Evolutionary conservation across 768 basidiomycete species (phyloP).

Genomic region (Lactifluus volemus): DNA sequence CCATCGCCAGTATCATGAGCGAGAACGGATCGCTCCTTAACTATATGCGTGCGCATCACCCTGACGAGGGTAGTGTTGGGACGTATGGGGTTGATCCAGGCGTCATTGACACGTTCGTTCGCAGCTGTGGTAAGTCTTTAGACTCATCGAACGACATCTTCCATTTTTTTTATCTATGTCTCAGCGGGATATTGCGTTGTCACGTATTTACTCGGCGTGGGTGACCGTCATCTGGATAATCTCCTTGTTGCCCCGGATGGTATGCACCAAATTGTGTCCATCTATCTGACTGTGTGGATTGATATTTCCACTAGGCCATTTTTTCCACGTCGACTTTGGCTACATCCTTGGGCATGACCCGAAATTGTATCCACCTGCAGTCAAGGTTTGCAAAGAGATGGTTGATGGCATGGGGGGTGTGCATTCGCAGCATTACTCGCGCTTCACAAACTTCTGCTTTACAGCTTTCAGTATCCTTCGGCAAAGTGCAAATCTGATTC

Average conservation of each 20-base stretch:
- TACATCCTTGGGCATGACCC: constrained; percentile 97
- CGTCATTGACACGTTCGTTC: constrained; percentile 92
- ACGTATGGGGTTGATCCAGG: constrained; percentile 92
- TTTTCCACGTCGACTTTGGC: constrained; percentile 99
- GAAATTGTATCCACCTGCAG: constrained; percentile 94
- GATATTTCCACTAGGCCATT: constrained; percentile 52
- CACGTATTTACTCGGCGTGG: constrained; percentile 92
- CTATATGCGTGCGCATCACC: constrained; percentile 77
- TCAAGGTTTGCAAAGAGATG: constrained; percentile 99
- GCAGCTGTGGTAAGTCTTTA: constrained; percentile 80
- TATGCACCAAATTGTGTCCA: constrained; percentile 23
- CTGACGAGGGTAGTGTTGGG: constrained; percentile 91
- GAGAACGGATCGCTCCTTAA: constrained; percentile 85
- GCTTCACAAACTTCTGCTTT: constrained; percentile 95
- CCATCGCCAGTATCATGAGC: constrained; percentile 88
- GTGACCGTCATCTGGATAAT: constrained; percentile 95
- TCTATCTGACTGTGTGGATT: not conserved
- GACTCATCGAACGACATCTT: too few species aligned
- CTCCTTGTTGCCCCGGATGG: constrained; percentile 89
- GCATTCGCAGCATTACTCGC: constrained; percentile 87
- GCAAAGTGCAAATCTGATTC: constrained; percentile 94
- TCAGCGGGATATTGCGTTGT: constrained; percentile 96
- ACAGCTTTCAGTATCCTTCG: constrained; percentile 96
- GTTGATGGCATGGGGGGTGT: constrained; percentile 99
- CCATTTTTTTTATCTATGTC: constrained; percentile 7